Percentiles rank a stretch among this genome's conserved stretches.
These are phyloP conservation scores for Aurinia saxatilis DNA, from an alignment of 345 rosid species.

Conservation along the genomic window DNA sequence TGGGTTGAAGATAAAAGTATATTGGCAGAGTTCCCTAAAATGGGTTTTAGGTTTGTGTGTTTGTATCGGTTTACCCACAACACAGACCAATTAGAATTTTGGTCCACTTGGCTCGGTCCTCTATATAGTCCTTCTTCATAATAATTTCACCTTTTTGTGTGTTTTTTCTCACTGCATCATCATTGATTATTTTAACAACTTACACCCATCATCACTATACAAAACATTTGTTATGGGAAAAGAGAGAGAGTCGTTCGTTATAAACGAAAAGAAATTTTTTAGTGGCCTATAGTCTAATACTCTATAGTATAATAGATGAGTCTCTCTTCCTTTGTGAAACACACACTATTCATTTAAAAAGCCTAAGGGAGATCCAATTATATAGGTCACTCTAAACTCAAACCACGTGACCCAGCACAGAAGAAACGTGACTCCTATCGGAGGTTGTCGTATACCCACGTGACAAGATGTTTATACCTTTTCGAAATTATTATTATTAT, in stretches of 20 bases:
- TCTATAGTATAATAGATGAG: background rate
- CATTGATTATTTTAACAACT: background rate
- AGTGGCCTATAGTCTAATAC: slow-evolving; percentile 3
- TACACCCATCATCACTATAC: background rate
- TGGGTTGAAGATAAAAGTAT: background rate
- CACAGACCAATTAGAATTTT: slow-evolving; percentile 6
- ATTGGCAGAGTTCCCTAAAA: slow-evolving; percentile 16
- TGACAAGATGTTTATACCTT: slow-evolving; percentile 8
- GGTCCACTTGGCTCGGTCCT: slow-evolving; percentile 24
- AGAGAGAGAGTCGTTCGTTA: background rate
- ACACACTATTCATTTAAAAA: background rate
- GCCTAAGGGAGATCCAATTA: slow-evolving; percentile 28
- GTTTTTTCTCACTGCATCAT: background rate
- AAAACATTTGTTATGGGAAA: background rate
- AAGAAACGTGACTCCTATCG: slow-evolving; percentile 16
- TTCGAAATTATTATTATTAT: background rate
- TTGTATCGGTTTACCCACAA: slow-evolving; percentile 1
- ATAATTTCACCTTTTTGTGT: too few species aligned
- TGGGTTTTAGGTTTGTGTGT: slow-evolving; percentile 16
- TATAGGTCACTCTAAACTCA: slow-evolving; percentile 10
- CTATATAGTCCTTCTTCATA: background rate
- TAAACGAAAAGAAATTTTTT: background rate
- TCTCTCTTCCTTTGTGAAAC: background rate
- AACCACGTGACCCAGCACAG: slow-evolving; percentile 25
- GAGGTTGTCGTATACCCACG: slow-evolving; percentile 22